phyloP scores from a whole-genome alignment of 805 yeast species.

The Peterozyma toletana region DNA sequence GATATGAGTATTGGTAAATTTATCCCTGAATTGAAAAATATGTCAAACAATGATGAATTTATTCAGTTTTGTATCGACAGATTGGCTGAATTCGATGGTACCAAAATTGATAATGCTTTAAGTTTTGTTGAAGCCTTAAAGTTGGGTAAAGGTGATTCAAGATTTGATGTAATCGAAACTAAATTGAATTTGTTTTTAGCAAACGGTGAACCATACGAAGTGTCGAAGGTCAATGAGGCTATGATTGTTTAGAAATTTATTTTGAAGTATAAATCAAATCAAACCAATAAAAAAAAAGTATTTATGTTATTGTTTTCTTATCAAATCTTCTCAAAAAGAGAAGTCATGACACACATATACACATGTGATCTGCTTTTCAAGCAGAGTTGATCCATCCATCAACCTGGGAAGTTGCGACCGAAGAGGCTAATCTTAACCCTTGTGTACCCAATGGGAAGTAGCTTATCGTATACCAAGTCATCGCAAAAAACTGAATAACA shows the following conservation, averaged over 20 bases:
- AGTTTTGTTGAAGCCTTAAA: too few species aligned
- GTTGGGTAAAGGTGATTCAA: too few species aligned
- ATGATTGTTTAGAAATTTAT: neutral
- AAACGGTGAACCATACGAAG: constrained; percentile 1
- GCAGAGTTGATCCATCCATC: constrained; percentile 19
- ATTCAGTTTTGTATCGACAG: too few species aligned
- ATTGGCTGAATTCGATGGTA: too few species aligned
- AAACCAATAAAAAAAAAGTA: too few species aligned
- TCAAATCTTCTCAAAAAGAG: too few species aligned
- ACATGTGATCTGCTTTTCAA: too few species aligned
- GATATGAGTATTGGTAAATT: constrained; percentile 2
- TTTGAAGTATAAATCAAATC: neutral
- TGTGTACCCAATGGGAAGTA: constrained; percentile 91
- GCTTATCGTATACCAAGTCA: constrained; percentile 75
- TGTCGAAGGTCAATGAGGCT: neutral
- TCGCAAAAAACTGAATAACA: constrained; percentile 66
- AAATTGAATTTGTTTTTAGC: neutral
- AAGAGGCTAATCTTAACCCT: constrained; percentile 49
- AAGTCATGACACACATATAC: too few species aligned
- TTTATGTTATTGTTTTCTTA: too few species aligned
- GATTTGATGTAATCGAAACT: neutral
- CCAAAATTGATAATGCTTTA: too few species aligned
- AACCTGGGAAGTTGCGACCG: constrained; percentile 32
- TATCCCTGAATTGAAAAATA: constrained; percentile 2
- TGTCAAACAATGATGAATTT: neutral